Conservation (phyloP, 1,284 basidiomycete genomes). For the Cutaneotrichosporon sp. region DNA sequence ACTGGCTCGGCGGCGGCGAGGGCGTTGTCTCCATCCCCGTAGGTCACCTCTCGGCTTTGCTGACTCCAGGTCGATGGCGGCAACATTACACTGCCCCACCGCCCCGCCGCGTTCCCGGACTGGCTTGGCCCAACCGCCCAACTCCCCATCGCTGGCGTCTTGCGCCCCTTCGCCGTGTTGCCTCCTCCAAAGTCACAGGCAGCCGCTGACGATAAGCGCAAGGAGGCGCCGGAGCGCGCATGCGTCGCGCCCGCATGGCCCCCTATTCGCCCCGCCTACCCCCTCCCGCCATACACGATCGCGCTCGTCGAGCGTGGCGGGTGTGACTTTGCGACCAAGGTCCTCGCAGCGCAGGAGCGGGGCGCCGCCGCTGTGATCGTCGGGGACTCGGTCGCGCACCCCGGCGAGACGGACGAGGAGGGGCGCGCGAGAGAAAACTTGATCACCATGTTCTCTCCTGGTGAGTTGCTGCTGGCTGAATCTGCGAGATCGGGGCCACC, state of each 20-base stretch:
- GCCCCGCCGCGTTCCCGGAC: slow-evolving; percentile 51
- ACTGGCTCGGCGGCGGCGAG: slow-evolving; percentile 6
- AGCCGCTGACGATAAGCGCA: not conserved
- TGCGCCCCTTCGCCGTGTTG: slow-evolving; percentile 35
- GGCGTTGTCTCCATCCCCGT: not conserved
- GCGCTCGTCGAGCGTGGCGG: slow-evolving; percentile 80
- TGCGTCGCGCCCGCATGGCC: slow-evolving; percentile 36
- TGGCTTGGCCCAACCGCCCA: slow-evolving; percentile 26
- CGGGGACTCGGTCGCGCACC: slow-evolving; percentile 61
- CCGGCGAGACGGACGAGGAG: slow-evolving; percentile 57
- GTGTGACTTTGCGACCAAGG: slow-evolving; percentile 87
- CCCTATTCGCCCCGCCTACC: slow-evolving; percentile 25
- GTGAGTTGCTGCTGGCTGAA: slow-evolving; percentile 37
- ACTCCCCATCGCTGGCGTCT: slow-evolving; percentile 41
- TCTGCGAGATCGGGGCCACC: not conserved
- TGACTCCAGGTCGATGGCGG: not conserved
- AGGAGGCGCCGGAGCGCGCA: slow-evolving; percentile 18
- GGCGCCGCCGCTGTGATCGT: slow-evolving; percentile 88
- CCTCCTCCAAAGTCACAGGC: slow-evolving; percentile 9
- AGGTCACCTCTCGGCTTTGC: not conserved
- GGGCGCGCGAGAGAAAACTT: slow-evolving; percentile 73
- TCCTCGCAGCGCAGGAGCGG: slow-evolving; percentile 72
- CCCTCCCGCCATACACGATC: slow-evolving; percentile 56
- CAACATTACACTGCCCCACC: slow-evolving; percentile 50
- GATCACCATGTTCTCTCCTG: slow-evolving; percentile 86